These are phyloP conservation scores for Acarospora socialis DNA, from an alignment of 2,329 filamentous ascomycete genomes.

Conservation along the genomic window DNA sequence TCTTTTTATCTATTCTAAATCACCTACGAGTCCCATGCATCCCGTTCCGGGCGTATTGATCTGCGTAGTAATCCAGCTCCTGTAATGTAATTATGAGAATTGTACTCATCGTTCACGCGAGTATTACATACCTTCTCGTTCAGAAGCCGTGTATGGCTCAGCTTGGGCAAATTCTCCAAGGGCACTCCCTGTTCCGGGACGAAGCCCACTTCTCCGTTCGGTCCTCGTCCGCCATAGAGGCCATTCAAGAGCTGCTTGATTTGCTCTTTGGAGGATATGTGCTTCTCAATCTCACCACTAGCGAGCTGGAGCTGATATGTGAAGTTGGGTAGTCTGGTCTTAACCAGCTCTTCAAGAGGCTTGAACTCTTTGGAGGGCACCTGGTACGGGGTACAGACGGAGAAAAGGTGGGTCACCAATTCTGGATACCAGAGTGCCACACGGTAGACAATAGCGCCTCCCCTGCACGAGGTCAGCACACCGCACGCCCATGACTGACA, in stretches of 20 bases:
- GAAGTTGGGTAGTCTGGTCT: slow-evolving; percentile 49
- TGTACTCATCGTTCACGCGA: slow-evolving; percentile 2
- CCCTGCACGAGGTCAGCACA: slow-evolving; percentile 32
- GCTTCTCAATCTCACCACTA: slow-evolving; percentile 49
- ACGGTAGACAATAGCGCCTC: slow-evolving; percentile 63
- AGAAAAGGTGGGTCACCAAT: slow-evolving; percentile 61
- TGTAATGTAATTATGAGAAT: slow-evolving; percentile 16
- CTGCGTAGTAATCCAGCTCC: slow-evolving; percentile 64
- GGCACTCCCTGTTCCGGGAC: slow-evolving; percentile 46
- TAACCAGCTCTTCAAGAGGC: slow-evolving; percentile 46
- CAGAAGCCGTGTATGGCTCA: slow-evolving; percentile 46
- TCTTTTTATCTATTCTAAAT: neutral
- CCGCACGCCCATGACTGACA: neutral
- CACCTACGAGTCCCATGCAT: slow-evolving; percentile 55
- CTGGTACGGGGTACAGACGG: slow-evolving; percentile 62
- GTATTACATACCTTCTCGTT: slow-evolving; percentile 38
- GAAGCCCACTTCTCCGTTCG: slow-evolving; percentile 44
- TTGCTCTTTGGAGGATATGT: slow-evolving; percentile 42
- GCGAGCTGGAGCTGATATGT: slow-evolving; percentile 72
- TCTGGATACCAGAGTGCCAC: slow-evolving; percentile 58
- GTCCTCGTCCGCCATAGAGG: slow-evolving; percentile 52
- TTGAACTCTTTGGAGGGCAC: slow-evolving; percentile 40
- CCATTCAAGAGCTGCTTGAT: slow-evolving; percentile 57
- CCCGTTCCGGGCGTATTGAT: slow-evolving; percentile 56
- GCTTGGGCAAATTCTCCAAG: slow-evolving; percentile 45